Evolutionary conservation across 495 filamentous ascomycete genomes (phyloP).

Genomic region (Glutinoglossum americanum): DNA sequence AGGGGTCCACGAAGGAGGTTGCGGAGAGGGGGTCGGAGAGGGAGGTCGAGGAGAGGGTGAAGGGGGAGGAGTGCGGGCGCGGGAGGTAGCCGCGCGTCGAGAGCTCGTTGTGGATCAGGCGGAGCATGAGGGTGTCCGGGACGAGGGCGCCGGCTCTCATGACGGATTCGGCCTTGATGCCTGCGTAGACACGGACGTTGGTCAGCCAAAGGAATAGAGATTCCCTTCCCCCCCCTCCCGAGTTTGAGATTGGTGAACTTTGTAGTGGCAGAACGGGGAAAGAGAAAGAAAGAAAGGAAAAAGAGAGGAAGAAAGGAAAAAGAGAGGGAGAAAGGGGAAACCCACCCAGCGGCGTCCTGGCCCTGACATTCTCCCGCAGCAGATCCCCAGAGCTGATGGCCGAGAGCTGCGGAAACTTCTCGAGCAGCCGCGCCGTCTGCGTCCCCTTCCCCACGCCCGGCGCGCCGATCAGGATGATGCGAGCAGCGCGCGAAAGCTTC

Average conservation of each 20-base stretch:
- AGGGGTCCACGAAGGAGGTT: background rate
- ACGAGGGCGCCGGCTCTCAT: slow-evolving; percentile 74
- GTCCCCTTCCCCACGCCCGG: slow-evolving; percentile 90
- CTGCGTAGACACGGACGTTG: slow-evolving; percentile 19
- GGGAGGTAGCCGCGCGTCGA: slow-evolving; percentile 63
- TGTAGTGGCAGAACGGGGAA: no score
- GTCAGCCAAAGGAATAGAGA: background rate
- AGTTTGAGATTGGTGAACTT: no score
- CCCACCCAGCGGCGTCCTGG: slow-evolving; percentile 71
- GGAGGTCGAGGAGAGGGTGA: slow-evolving; percentile 9
- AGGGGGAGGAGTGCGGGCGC: slow-evolving; percentile 8
- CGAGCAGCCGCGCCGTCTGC: slow-evolving; percentile 69
- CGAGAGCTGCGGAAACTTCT: slow-evolving; percentile 70
- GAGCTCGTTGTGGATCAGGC: slow-evolving; percentile 75
- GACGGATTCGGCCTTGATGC: slow-evolving; percentile 67
- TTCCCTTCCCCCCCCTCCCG: no score
- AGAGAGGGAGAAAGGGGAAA: no score
- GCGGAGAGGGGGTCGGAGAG: background rate
- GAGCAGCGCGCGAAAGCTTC: slow-evolving; percentile 60
- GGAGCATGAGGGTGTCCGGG: slow-evolving; percentile 74
- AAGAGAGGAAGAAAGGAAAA: no score
- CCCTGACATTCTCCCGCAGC: slow-evolving; percentile 67
- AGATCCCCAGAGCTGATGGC: slow-evolving; percentile 89
- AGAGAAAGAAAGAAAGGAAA: no score
- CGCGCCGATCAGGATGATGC: slow-evolving; percentile 88